A percentile compares a stretch with the other conserved stretches of the same genome.
phyloP scores from a whole-genome alignment of 2,329 filamentous ascomycete genomes.

The Hypoxylon sp. region DNA sequence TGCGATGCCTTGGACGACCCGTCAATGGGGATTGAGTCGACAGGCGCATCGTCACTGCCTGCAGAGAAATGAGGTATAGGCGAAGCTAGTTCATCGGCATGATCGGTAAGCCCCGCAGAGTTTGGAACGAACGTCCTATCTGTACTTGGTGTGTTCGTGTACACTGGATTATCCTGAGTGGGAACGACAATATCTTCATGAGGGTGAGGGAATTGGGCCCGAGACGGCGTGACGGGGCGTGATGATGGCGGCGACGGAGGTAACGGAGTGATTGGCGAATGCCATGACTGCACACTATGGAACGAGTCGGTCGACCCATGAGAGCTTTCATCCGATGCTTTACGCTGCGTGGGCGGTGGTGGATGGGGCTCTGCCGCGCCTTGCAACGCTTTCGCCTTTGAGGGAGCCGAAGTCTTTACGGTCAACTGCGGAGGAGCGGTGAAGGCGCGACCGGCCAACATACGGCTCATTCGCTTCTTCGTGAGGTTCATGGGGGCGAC shows the following conservation, averaged over 20 bases:
- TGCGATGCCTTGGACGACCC: conserved; percentile 21
- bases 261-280: conserved; percentile 61
- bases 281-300: conserved; percentile 68
- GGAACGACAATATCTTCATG: conserved; percentile 60
- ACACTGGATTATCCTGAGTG: conserved; percentile 55
- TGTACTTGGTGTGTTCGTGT: conserved; percentile 55
- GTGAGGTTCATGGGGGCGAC: conserved; percentile 50
- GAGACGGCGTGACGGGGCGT: conserved; percentile 56
- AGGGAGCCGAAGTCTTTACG: conserved; percentile 60
- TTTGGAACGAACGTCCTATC: conserved; percentile 52
- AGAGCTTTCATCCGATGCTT: conserved; percentile 57
- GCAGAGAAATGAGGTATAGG: conserved; percentile 36
- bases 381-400: conserved; percentile 47
- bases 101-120: conserved; percentile 50
- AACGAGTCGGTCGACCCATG: conserved; percentile 68
- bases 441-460: conserved; percentile 55
- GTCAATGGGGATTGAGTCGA: conserved; percentile 21
- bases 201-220: conserved; percentile 57
- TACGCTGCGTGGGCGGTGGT: conserved; percentile 36
- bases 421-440: conserved; percentile 61
- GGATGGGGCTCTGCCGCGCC: conserved; percentile 40
- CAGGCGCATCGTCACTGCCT: conserved; percentile 17
- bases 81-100: conserved; percentile 50
- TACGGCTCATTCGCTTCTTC: conserved; percentile 52
- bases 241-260: conserved; percentile 64